Conservation (phyloP, 2,329 filamentous ascomycete genomes). For the Botrytis galanthina region DNA sequence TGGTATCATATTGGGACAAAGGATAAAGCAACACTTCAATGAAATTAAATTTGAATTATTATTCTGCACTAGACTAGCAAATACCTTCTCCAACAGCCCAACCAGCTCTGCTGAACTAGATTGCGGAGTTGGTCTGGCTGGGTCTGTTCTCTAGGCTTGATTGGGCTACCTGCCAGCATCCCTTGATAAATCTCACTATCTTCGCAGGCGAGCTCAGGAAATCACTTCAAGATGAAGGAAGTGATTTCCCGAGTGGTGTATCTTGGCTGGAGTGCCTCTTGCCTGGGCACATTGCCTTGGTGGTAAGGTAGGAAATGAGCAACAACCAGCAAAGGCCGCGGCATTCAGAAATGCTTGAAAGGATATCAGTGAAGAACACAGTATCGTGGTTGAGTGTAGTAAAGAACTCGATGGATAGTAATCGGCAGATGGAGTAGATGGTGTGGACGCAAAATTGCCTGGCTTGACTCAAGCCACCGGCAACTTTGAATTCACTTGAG, state of each 20-base stretch:
- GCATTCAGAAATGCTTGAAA: not conserved
- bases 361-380: not conserved
- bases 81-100: not conserved
- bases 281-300: slow-evolving; percentile 11
- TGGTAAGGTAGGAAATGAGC: not conserved
- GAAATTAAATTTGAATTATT: not conserved
- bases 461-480: not conserved
- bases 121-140: not conserved
- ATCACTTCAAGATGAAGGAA: slow-evolving; percentile 2
- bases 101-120: not conserved
- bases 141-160: not conserved
- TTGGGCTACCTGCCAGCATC: not conserved
- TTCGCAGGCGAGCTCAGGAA: slow-evolving; percentile 1
- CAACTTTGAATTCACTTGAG: not conserved
- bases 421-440: not conserved
- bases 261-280: slow-evolving; percentile 1
- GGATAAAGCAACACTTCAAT: not conserved
- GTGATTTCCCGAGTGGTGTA: slow-evolving; percentile 2
- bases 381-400: not conserved
- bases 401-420: not conserved
- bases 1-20: rapidly evolving
- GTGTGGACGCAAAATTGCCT: not conserved
- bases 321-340: not conserved
- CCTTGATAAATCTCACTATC: not conserved
- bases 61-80: not conserved